phyloP scores from a whole-genome alignment of 345 rosid genomes.

The Gossypioides kirkii region DNA sequence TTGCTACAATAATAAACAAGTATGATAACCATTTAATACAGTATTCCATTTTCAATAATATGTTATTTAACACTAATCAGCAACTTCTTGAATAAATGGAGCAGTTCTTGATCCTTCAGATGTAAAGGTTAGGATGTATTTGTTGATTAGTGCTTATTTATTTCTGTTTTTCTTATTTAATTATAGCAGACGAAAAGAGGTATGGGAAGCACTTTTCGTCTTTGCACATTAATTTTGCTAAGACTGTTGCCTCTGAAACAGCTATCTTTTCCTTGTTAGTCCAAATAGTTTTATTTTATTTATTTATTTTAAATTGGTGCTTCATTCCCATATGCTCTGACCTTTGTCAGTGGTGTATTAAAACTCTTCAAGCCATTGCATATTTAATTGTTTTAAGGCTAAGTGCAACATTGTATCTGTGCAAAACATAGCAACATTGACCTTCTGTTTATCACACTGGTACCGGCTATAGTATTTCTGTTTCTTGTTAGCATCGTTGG shows the following conservation, averaged over 20 bases:
- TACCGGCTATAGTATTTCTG: not conserved
- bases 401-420: not conserved
- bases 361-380: not conserved
- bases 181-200: not conserved
- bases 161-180: not conserved
- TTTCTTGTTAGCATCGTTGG: not conserved
- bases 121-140: not conserved
- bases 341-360: not conserved
- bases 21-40: conserved; percentile 25
- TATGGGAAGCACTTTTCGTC: not conserved
- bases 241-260: not conserved
- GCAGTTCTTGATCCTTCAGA: not conserved
- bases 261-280: not conserved
- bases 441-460: not conserved
- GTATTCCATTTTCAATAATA: not conserved
- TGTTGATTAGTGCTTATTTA: not conserved
- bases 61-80: not conserved
- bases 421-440: not conserved
- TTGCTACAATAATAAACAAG: conserved; percentile 98
- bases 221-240: not conserved
- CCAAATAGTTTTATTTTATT: not conserved
- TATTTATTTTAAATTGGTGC: not conserved
- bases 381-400: not conserved
- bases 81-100: not conserved
- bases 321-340: not conserved